Evolutionary conservation across 495 filamentous ascomycete species (phyloP).

Genomic region (Penicillium coffeae): DNA sequence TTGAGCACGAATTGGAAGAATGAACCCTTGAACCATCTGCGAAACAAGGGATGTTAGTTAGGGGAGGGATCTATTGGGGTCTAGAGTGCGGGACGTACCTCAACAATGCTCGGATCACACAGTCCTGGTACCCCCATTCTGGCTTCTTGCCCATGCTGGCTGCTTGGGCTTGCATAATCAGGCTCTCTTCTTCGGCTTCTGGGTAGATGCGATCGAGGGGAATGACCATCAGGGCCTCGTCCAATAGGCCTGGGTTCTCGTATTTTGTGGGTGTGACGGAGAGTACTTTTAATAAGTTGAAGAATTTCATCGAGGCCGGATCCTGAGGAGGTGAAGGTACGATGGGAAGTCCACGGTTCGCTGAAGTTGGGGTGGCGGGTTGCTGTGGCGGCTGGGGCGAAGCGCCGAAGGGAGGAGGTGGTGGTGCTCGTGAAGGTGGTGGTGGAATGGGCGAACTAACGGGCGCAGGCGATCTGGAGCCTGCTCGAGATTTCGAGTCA

Average conservation of each 20-base stretch:
- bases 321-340: constrained; percentile 78
- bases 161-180: constrained; percentile 81
- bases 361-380: constrained; percentile 49
- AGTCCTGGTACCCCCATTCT: constrained; percentile 98
- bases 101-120: constrained; percentile 84
- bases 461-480: constrained; percentile 44
- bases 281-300: constrained; percentile 73
- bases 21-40: constrained; percentile 88
- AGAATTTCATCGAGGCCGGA: constrained; percentile 71
- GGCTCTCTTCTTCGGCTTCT: constrained; percentile 88
- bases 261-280: constrained; percentile 86
- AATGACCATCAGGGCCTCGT: constrained; percentile 83
- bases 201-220: constrained; percentile 90
- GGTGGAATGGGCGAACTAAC: constrained; percentile 26
- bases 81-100: constrained; percentile 44
- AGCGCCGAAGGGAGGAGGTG: constrained; percentile 30
- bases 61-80: constrained; percentile 3
- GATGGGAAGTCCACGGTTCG: constrained; percentile 68
- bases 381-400: constrained; percentile 39
- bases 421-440: constrained; percentile 41
- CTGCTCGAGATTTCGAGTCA: constrained; percentile 44
- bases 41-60: constrained; percentile 21
- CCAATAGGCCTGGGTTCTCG: constrained; percentile 93
- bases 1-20: constrained; percentile 99
- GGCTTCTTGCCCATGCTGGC: constrained; percentile 77